Evolutionary conservation across 257 asterid species (phyloP), one percentile per base, ranked within the genome.

Genomic region (Pogostemon cablin): DNA sequence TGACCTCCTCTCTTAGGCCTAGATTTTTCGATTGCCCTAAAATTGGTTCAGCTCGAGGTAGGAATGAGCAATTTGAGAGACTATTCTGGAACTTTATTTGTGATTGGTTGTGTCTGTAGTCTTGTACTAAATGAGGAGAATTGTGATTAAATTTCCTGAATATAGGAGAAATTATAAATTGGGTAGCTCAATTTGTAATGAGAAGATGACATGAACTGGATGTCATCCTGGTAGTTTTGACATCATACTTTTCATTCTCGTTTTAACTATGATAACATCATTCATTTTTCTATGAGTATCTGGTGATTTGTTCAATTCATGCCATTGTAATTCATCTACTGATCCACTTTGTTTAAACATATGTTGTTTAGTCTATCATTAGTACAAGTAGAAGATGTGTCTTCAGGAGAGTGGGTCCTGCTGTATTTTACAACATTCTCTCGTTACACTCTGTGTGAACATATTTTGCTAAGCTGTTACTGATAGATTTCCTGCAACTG

Each of bases 261-360:
- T 25, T 47, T 15, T 20, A 0, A 67, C 39, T 50, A 49, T 49
- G 7, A 48, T 66, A 25, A 25, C n/a, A 2, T 32, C 48, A 11
- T 48, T 37, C 8, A 7, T 42, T 7, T 38, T 35, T 38, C 37
- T 65, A 35, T 5, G 52, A 64, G 43, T 34, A 12, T 3, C 6
- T 35, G 17, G 56, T 62, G 64, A 12, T 54, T n/a, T 25, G n/a
- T 73, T 43, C n/a, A 15, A 43, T 35, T 50, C 47, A 3, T 62
- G 39, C 57, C n/a, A 44, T 3, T 9, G 9, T 59, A 17, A 17
- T 6, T 8, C 37, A 43, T 15, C 34, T 52, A 34, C 57, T 8
- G 3, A 43, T 7, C 15, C 9, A 10, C 20, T 34, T 34, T 8
- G 54, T 63, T 9, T 20, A 42, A 4, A 12, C 8, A 25, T 55